Conservation (phyloP, 2,329 filamentous ascomycete species). For the Ophioceras dolichostomum region DNA sequence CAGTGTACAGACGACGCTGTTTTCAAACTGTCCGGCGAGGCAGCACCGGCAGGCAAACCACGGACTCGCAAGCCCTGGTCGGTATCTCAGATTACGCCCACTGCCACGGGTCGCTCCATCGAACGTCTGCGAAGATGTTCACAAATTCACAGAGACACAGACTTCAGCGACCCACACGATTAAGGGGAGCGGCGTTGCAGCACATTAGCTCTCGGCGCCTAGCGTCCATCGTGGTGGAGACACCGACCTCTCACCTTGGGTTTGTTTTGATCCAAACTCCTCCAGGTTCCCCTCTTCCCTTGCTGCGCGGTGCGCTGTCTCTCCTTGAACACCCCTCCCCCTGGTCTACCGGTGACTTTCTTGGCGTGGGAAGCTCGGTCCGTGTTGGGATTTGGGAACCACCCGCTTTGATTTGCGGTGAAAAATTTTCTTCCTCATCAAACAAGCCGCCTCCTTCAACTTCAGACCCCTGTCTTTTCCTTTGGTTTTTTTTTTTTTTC, state of each 20-base stretch:
- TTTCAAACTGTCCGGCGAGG: too few relatives aligned
- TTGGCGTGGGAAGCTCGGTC: background rate
- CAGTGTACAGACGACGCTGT: too few relatives aligned
- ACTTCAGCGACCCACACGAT: too few relatives aligned
- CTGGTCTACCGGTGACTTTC: background rate
- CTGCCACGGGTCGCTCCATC: background rate
- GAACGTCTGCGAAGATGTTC: too few relatives aligned
- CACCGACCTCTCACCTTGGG: background rate
- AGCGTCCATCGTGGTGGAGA: background rate
- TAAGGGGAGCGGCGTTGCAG: too few relatives aligned
- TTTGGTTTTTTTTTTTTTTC: background rate
- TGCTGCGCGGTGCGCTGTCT: too few relatives aligned
- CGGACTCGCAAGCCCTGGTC: too few relatives aligned
- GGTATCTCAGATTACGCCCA: background rate
- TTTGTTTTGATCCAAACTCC: background rate
- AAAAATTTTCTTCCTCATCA: background rate
- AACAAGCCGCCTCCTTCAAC: background rate
- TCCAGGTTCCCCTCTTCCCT: background rate
- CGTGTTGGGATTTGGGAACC: background rate
- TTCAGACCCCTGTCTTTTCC: too few relatives aligned
- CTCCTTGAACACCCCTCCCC: too few relatives aligned
- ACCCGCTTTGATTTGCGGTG: background rate
- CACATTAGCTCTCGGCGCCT: too few relatives aligned
- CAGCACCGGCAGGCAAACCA: too few relatives aligned
- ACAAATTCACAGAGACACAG: too few relatives aligned